Conservation (phyloP, 352 stramenopile species). For the Phytophthora tubulina region DNA sequence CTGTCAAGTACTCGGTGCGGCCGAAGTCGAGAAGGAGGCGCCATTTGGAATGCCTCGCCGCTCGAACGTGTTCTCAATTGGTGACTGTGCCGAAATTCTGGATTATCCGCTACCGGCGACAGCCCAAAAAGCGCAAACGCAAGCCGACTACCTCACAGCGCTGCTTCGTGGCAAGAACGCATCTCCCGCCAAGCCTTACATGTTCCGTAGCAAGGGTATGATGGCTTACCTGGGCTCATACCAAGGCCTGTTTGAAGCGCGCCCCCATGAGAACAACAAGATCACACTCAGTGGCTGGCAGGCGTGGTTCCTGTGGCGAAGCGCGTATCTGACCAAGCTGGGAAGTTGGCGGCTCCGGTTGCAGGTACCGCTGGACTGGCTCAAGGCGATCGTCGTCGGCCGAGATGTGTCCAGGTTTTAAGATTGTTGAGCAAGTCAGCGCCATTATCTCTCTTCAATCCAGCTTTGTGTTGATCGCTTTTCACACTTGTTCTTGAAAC, state of each 20-base stretch:
- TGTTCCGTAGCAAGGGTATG: slow-evolving; percentile 85
- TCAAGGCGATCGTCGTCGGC: slow-evolving; percentile 96
- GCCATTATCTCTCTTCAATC: not conserved
- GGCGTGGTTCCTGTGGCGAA: slow-evolving; percentile 93
- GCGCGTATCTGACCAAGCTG: slow-evolving; percentile 96
- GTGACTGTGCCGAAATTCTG: slow-evolving; percentile 92
- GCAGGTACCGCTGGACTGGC: slow-evolving; percentile 97
- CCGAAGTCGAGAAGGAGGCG: slow-evolving; percentile 54
- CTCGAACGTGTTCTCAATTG: slow-evolving; percentile 93
- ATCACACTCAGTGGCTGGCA: slow-evolving; percentile 81
- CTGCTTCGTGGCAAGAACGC: slow-evolving; percentile 64
- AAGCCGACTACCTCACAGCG: slow-evolving; percentile 65
- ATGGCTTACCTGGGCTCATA: slow-evolving; percentile 96
- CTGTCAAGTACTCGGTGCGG: slow-evolving; percentile 69
- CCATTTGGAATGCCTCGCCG: slow-evolving; percentile 64
- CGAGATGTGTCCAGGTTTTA: slow-evolving; percentile 95
- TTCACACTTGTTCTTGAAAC: not conserved
- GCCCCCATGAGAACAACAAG: slow-evolving; percentile 49
- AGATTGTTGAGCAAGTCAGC: not conserved
- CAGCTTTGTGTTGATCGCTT: not conserved
- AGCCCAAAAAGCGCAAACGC: slow-evolving; percentile 90
- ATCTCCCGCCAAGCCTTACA: slow-evolving; percentile 59
- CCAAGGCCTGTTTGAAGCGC: slow-evolving; percentile 89
- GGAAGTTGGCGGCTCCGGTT: slow-evolving; percentile 92
- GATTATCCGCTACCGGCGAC: slow-evolving; percentile 90